These are phyloP conservation scores for Eutrema heterophyllum DNA, from an alignment of 345 rosid genomes.

Conservation along the genomic window DNA sequence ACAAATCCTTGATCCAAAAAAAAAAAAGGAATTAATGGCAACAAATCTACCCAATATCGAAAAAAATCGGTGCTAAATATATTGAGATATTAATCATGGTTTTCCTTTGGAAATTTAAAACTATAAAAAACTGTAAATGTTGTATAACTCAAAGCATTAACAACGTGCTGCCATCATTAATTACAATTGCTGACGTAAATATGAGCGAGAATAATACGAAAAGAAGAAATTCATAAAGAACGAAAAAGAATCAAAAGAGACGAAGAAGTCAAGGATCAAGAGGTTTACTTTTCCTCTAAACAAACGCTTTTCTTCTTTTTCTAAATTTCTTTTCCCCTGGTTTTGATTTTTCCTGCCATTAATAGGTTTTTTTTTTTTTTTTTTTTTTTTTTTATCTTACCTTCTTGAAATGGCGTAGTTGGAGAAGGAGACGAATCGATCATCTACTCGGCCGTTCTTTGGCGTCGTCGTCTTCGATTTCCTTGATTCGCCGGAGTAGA, in stretches of 20 bases:
- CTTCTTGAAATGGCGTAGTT: conserved; percentile 16
- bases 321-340: background rate
- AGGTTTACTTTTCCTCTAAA: conserved; percentile 18
- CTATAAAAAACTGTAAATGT: background rate
- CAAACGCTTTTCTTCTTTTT: background rate
- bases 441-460: conserved; percentile 5
- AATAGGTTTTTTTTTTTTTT: background rate
- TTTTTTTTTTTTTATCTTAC: too few species aligned
- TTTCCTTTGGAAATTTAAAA: background rate
- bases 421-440: conserved; percentile 9
- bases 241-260: conserved; percentile 10
- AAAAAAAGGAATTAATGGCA: too few species aligned
- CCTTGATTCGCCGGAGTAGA: conserved; percentile 10
- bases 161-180: conserved; percentile 6
- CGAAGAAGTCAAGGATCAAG: conserved; percentile 38
- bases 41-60: too few species aligned
- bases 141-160: background rate
- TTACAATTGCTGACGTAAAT: conserved; percentile 21
- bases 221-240: background rate
- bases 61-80: too few species aligned
- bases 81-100: too few species aligned
- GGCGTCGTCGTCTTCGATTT: background rate
- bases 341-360: conserved; percentile 2
- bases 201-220: background rate
- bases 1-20: too few species aligned